Evolutionary conservation across 1,139 yeast genomes (phyloP).

Genomic region (Candida buenavistaensis): DNA sequence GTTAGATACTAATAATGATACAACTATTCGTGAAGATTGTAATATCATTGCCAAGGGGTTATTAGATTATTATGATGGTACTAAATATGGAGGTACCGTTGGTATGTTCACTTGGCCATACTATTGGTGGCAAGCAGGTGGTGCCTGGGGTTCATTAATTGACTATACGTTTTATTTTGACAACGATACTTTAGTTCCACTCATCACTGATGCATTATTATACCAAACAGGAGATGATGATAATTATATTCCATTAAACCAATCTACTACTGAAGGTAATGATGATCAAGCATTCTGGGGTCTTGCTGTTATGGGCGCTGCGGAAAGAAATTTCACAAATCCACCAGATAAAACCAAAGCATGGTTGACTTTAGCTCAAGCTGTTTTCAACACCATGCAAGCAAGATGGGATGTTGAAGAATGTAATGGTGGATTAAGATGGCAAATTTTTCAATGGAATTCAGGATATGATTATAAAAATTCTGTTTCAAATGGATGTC

Average conservation of each 20-base stretch:
- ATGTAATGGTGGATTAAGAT: constrained; percentile 89
- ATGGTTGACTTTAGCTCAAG: constrained; percentile 78
- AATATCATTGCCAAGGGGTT: constrained; percentile 61
- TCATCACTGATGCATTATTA: constrained; percentile 57
- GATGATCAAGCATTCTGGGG: constrained; percentile 97
- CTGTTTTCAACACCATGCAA: constrained; percentile 87
- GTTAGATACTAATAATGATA: constrained; percentile 40
- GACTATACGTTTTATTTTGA: constrained; percentile 66
- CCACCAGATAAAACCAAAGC: constrained; percentile 43
- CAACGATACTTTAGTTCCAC: constrained; percentile 57
- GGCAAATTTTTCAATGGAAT: constrained; percentile 97
- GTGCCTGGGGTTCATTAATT: constrained; percentile 76
- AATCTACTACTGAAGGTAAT: constrained; percentile 79
- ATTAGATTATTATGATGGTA: constrained; percentile 71
- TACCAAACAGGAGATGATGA: constrained; percentile 66
- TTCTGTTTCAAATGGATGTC: constrained; percentile 85
- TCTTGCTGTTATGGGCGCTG: constrained; percentile 76
- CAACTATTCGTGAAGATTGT: constrained; percentile 49
- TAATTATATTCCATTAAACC: constrained; percentile 75
- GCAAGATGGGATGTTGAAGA: constrained; percentile 74
- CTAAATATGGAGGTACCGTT: constrained; percentile 64
- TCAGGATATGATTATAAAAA: constrained; percentile 92
- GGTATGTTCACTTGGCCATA: constrained; percentile 78
- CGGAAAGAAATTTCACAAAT: constrained; percentile 73
- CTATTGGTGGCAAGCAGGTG: constrained; percentile 97